phyloP scores from a whole-genome alignment of 2,329 filamentous ascomycete species.

The Colletotrichum incanum region DNA sequence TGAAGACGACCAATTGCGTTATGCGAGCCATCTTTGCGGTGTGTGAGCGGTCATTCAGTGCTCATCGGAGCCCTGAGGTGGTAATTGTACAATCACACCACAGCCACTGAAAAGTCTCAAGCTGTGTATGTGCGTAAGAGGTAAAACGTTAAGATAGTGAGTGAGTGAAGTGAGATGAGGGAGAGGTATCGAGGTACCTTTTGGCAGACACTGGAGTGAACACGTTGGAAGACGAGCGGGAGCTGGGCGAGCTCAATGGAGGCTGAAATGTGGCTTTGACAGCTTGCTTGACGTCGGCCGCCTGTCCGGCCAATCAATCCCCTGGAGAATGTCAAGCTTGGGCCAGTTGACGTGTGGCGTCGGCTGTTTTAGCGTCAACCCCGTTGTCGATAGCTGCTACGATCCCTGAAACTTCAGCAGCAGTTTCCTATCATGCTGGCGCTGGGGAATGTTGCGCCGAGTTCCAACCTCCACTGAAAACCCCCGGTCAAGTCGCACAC shows the following conservation, averaged over 20 bases:
- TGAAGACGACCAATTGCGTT: conserved; percentile 49
- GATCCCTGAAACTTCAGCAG: conserved; percentile 42
- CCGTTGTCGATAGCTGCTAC: conserved; percentile 34
- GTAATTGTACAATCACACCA: conserved; percentile 28
- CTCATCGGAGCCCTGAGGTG: conserved; percentile 36
- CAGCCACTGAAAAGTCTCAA: conserved; percentile 3
- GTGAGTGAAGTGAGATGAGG: conserved; percentile 18
- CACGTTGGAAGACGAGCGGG: conserved; percentile 37
- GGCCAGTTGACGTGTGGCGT: conserved; percentile 34
- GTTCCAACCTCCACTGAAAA: conserved; percentile 20
- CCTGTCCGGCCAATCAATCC: conserved; percentile 22
- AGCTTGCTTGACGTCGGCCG: conserved; percentile 24
- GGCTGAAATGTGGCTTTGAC: conserved; percentile 41
- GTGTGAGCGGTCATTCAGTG: conserved; percentile 27
- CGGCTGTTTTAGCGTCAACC: conserved; percentile 33
- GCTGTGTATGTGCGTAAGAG: conserved; percentile 13
- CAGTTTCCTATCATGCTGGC: conserved; percentile 14
- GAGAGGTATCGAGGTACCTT: conserved; percentile 35
- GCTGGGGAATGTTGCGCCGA: conserved; percentile 15
- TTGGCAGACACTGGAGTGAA: conserved; percentile 34
- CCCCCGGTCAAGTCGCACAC: conserved; percentile 38
- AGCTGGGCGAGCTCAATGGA: conserved; percentile 34
- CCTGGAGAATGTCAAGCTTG: conserved; percentile 12
- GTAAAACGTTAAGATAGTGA: background rate
- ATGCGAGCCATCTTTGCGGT: conserved; percentile 45